Evolutionary conservation across 2,329 filamentous ascomycete genomes (phyloP), one percentile per base, ranked within the genome.

Genomic region (Blastomyces silverae): DNA sequence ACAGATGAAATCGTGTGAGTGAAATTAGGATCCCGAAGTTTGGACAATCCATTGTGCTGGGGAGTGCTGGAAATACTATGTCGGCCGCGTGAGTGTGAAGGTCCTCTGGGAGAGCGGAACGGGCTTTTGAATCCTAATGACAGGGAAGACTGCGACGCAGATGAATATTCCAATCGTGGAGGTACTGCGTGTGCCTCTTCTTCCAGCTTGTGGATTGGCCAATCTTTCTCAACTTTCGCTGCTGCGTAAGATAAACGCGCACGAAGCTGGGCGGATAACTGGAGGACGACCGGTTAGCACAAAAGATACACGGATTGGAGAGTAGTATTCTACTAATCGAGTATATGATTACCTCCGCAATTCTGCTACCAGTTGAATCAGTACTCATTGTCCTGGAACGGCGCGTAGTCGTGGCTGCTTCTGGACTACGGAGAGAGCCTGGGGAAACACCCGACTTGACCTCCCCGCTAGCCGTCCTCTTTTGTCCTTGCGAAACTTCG

Each of bases 201-300:
- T 65, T 94, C 85, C 22, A 86, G 87, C 68, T 89, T 87, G 31
- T 70, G 73, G 61, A 87, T 84, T 77, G 96, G 89, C 89, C 92
- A 94, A 65, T 91, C 91, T 73, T 95, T 87, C 74, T 91, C 91
- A 52, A 97, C 89, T 77, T 96, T 97, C 73, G 95, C 84, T 84
- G 96, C 94, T 68, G 93, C 93, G 76, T 97, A 97, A 7, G 91
- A 91, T 37, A 97, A 83, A 71, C 91, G 89, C 61, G 91, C 88
- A 73, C 88, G 89, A 62, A 97, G 83, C 73, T 93, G 89, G 64
- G 87, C 85, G 52, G 90, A 91, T 63, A 91, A 79, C 89, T 92
- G 74, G 52, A 58, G 63, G 56, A 53, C 50, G 42, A 42, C 31
- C 20, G 37, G 62, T 72, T 65, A 70, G 67, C 46, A 69, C 59